These are phyloP conservation scores for Medicago lupulina DNA, from an alignment of 306 rosid species.

Conservation along the genomic window DNA sequence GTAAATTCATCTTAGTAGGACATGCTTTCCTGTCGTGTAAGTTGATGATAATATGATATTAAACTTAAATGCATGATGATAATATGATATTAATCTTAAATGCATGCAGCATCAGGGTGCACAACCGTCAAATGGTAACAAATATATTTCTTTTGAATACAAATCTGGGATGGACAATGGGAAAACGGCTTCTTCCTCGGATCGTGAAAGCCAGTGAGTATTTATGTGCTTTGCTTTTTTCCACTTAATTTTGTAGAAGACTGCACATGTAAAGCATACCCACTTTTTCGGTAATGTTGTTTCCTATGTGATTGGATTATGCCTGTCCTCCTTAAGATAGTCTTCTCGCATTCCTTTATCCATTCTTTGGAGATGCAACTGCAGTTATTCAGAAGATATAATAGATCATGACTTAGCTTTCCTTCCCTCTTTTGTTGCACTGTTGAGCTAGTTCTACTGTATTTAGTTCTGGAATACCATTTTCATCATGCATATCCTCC, in stretches of 20 bases:
- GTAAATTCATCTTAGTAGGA: constrained; percentile 36
- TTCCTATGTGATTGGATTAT: constrained; percentile 35
- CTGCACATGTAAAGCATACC: background rate
- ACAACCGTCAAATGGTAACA: constrained; percentile 85
- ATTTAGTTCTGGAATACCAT: constrained; percentile 24
- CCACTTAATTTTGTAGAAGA: constrained; percentile 33
- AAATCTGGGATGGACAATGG: constrained; percentile 99
- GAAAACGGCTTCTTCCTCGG: constrained; percentile 95
- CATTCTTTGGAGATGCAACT: constrained; percentile 40
- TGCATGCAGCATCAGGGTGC: constrained; percentile 95
- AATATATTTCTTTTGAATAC: constrained; percentile 91
- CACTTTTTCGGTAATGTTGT: constrained; percentile 23
- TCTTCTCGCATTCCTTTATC: constrained; percentile 33
- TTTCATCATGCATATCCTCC: constrained; percentile 14
- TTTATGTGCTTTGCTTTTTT: constrained; percentile 31
- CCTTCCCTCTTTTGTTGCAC: constrained; percentile 26
- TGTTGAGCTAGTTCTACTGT: constrained; percentile 11
- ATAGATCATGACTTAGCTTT: constrained; percentile 30
- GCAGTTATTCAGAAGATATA: constrained; percentile 25
- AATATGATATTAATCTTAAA: constrained; percentile 37
- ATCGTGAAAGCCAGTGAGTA: constrained; percentile 96
- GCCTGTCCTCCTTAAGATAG: constrained; percentile 33
- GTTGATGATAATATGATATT: constrained; percentile 41
- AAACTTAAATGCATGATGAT: constrained; percentile 31
- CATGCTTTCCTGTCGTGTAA: constrained; percentile 26